phyloP scores from a whole-genome alignment of 2,329 filamentous ascomycete species.

The Colletotrichum aenigma region DNA sequence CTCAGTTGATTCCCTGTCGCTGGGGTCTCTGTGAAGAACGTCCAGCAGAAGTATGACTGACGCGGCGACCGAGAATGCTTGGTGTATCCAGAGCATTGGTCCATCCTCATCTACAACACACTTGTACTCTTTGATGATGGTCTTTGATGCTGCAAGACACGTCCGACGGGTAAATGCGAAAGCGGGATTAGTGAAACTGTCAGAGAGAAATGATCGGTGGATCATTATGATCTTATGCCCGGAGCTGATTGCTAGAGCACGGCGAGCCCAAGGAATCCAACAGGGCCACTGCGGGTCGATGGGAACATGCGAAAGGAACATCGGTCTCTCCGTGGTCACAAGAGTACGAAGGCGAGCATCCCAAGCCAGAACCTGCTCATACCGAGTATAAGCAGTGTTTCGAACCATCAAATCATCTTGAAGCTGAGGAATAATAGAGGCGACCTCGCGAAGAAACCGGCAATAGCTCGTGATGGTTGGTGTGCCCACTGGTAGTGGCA shows the following conservation, averaged over 20 bases:
- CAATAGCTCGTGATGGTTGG: conserved; percentile 31
- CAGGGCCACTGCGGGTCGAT: background rate
- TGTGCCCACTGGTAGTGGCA: conserved; percentile 11
- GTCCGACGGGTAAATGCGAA: conserved; percentile 20
- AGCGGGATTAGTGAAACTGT: background rate
- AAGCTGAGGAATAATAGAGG: conserved; percentile 35
- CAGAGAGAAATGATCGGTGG: background rate
- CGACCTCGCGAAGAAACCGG: conserved; percentile 33
- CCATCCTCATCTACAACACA: conserved; percentile 22
- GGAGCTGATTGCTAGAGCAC: background rate
- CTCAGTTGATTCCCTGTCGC: background rate
- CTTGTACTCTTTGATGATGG: conserved; percentile 36
- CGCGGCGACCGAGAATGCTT: conserved; percentile 29
- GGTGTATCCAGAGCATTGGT: conserved; percentile 29
- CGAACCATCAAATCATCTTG: conserved; percentile 35
- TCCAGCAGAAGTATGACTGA: background rate
- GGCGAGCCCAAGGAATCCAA: background rate
- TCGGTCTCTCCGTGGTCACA: conserved; percentile 14
- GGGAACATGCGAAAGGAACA: background rate
- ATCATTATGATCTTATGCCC: background rate
- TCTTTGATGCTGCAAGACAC: conserved; percentile 41
- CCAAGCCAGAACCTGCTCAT: conserved; percentile 36
- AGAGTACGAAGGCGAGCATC: conserved; percentile 37
- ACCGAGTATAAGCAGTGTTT: conserved; percentile 36
- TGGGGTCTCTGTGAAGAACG: background rate